These are phyloP conservation scores for Mrakiaceae sp. DNA, from an alignment of 1,284 basidiomycete genomes.

Conservation along the genomic window DNA sequence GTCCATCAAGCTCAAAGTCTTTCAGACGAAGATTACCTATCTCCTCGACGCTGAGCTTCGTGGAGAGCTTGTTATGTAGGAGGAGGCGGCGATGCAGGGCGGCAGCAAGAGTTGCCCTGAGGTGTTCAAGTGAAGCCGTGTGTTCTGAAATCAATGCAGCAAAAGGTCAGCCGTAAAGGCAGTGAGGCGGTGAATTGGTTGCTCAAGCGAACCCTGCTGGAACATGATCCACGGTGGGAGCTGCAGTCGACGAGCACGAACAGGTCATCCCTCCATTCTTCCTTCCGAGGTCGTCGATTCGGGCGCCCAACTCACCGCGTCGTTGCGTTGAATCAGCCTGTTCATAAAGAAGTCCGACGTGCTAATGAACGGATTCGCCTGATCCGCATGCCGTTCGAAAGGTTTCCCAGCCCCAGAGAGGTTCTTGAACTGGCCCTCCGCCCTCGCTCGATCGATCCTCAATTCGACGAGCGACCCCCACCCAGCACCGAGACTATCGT, in stretches of 20 bases:
- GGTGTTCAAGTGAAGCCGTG: neutral
- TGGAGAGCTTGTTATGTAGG: neutral
- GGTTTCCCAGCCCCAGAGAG: constrained; percentile 9
- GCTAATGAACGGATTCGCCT: constrained; percentile 3
- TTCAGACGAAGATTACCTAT: neutral
- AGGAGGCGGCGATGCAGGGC: constrained; percentile 1
- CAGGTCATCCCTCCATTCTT: too few relatives aligned
- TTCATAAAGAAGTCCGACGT: constrained; percentile 14
- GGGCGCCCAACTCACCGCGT: neutral
- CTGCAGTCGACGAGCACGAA: too few relatives aligned
- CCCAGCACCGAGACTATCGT: constrained; percentile 11
- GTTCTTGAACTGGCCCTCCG: constrained; percentile 12
- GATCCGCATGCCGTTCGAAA: neutral
- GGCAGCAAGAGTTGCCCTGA: neutral
- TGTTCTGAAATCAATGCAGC: neutral
- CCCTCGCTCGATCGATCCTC: constrained; percentile 12
- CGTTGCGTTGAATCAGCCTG: constrained; percentile 4
- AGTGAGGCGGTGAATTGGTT: too few relatives aligned
- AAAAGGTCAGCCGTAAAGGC: neutral
- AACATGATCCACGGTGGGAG: constrained; percentile 10
- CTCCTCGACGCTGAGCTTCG: neutral
- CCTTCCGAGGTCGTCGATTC: too few relatives aligned
- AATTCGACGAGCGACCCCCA: constrained; percentile 12
- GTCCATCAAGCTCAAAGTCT: constrained; percentile 5
- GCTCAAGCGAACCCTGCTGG: neutral